Evolutionary conservation across 2,329 filamentous ascomycete species (phyloP), one percentile per base, ranked within the genome.

Genomic region (Penicillium carneum): DNA sequence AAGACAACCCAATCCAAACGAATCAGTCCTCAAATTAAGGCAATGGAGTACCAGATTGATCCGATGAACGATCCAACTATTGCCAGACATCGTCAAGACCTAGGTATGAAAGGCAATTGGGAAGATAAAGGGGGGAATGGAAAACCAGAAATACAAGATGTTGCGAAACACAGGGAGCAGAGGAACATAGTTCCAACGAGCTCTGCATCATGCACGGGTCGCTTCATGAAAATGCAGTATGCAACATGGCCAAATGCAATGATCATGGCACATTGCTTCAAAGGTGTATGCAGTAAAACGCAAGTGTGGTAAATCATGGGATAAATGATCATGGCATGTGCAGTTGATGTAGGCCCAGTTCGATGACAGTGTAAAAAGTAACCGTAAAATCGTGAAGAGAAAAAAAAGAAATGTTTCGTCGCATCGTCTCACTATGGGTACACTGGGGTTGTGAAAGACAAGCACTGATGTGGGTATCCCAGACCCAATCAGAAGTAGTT

Each of bases 401-500:
- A 73, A 69, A 57, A 58, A 43, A 38, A 12, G 4, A 36, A 38
- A 49, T 10, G 12, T 11, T 56, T 68, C 76, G 72, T 78, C 62
- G 68, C 72, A 71, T 77, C 75, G 67, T 77, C 60, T 71, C 69
- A 71, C 65, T 78, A 77, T 74, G 74, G 69, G 71, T 78, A 78
- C 76, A 78, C 57, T 67, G 71, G 68, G 59, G 57, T 43, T 64
- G 62, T 54, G 58, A 62, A 63, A 68, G 57, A 56, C 67, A 66
- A 65, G 61, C 59, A 65, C 62, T 66, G 62, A 55, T 51, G 53
- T 55, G 43, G 64, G 57, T 52, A 59, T 50, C 54, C 65, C 57
- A 51, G 52, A 61, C 62, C 45, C 52, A 56, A 53, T 74, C 67
- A 78, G 61, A 72, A 76, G 62, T 76, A 78, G 43, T 72, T 66